Evolutionary conservation across 768 basidiomycete genomes (phyloP), one percentile per base, ranked within the genome.

Genomic region (Psilocybe tampanensis): DNA sequence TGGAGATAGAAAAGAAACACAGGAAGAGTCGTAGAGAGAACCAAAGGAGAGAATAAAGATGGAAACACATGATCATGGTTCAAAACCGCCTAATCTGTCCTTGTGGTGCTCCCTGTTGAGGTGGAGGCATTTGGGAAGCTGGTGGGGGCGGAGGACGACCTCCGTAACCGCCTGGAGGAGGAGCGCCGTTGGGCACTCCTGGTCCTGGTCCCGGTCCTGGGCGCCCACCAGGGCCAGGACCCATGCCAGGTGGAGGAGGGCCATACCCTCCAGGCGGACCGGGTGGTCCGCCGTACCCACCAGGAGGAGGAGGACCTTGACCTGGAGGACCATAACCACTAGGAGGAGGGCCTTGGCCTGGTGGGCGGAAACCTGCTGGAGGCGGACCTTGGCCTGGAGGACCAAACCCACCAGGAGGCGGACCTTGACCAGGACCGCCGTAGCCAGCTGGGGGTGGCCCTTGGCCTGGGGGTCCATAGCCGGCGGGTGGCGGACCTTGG

Each of bases 401-500:
- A 45, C 58, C 47, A 74, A 74, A 44, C 70, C 68, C 47, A 17
- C 66, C 70, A 29, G 67, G 68, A 6, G 70, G 64, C n/a, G 36
- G 36, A n/a, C 72, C 72, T 45, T 73, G 79, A 2, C 61, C 62
- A 36, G 56, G 64, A 2, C 74, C 54, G 8, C 56, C 63, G 50
- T 59, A 66, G 15, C 59, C 66, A 50, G 42, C 58, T n/a, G 52
- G 70, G 59, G 64, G 67, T 23, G 59, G 58, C 22, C 70, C 71
- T 49, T 73, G 78, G 1, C 64, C 70, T 45, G 64, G 69, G 29
- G 69, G 69, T 36, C 59, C 59, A 74, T 76, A 54, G 68, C 74
- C 58, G n/a, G 71, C 72, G 44, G 75, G 77, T 19, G 74, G 76
- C 33, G 72, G 72, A 19, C 73, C 74, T 61, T 79, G 79, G 8